Base-by-base conservation (phyloP, 2,329 filamentous ascomycete genomes). In the Colletotrichum viniferum region DNA sequence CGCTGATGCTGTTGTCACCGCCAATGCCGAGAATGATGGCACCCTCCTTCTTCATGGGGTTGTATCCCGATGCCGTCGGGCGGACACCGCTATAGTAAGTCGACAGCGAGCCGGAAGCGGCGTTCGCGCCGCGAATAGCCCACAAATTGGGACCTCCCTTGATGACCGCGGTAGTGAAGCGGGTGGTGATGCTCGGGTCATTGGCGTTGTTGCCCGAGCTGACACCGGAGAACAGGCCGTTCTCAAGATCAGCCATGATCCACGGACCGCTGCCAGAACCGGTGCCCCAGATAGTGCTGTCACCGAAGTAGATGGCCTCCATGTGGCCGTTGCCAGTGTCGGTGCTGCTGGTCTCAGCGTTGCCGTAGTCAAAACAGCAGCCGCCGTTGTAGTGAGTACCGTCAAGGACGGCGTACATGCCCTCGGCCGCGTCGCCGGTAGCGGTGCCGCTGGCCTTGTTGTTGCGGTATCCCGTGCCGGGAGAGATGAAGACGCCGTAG, bases 241-340 rank as follows among this genome's bases (percentile, higher is more conserved):
- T 93, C 80, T 94, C 92, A 0, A 94, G 87, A 82, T 94, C 92
- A 1, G 91, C 92, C 91, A 94, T 93, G 78, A 94, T 81, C 92
- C 92, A 94, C 0, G 92, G 92, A 0, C 92, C 92, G 58, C 78
- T 87, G 60, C 91, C 92, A 5, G 89, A 71, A 10, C 92, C 92
- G 9, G 81, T 82, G 21, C 92, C 92, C 89, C 90, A 92, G 77
- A 74, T 74, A 0, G 85, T 90, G 81, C 79, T 88, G 80, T 85
- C 83, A 1, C 92, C 92, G 78, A 87, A 93, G 86, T 93, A 94
- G 73, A 94, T 90, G 70, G 92, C 90, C 80, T 94, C 92, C 92
- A 94, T 94, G 79, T 93, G 91, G 18, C 90, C 92, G 69, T 89
- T 88, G 4, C 92, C 92, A 0, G 90, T 89, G 74, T 91, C 90